These are phyloP conservation scores for Metarhizium humberi DNA, from an alignment of 2,329 filamentous ascomycete species.

Conservation along the genomic window DNA sequence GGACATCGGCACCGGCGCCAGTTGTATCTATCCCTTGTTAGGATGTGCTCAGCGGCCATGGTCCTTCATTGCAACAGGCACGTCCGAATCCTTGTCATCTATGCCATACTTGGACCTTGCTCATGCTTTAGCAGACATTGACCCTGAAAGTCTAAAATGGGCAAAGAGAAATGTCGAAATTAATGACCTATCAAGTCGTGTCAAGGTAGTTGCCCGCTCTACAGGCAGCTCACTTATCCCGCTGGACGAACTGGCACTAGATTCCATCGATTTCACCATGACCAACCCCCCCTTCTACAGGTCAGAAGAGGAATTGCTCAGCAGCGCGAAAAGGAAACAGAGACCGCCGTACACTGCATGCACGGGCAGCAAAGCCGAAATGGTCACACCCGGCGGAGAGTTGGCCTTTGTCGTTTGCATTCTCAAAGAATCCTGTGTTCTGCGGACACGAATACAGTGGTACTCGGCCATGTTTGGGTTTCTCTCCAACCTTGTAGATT, in stretches of 20 bases:
- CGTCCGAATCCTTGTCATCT: background rate
- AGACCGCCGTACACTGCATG: constrained; percentile 60
- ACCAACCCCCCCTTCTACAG: constrained; percentile 92
- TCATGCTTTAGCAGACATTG: constrained; percentile 49
- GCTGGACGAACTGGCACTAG: constrained; percentile 40
- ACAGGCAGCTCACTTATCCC: constrained; percentile 51
- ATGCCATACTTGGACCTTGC: background rate
- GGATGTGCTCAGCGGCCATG: constrained; percentile 64
- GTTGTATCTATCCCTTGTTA: constrained; percentile 82
- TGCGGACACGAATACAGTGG: constrained; percentile 63
- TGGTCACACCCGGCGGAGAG: constrained; percentile 77
- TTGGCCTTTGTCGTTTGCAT: constrained; percentile 64
- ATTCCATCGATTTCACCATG: constrained; percentile 70
- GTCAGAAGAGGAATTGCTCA: constrained; percentile 59
- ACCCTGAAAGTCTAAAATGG: constrained; percentile 56
- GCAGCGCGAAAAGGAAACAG: constrained; percentile 56
- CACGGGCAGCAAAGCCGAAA: constrained; percentile 73
- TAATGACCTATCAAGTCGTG: constrained; percentile 57
- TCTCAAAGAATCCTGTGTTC: constrained; percentile 55
- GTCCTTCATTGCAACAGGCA: constrained; percentile 59
- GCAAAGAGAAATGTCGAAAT: constrained; percentile 57
- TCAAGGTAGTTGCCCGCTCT: constrained; percentile 51
- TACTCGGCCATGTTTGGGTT: constrained; percentile 90
- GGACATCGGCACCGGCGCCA: constrained; percentile 85
- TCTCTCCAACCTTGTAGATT: constrained; percentile 53